Percentiles rank a stretch among this genome's conserved stretches.
Evolutionary conservation across 2,329 filamentous ascomycete species (phyloP).

Genomic region (Pleurostoma richardsiae): DNA sequence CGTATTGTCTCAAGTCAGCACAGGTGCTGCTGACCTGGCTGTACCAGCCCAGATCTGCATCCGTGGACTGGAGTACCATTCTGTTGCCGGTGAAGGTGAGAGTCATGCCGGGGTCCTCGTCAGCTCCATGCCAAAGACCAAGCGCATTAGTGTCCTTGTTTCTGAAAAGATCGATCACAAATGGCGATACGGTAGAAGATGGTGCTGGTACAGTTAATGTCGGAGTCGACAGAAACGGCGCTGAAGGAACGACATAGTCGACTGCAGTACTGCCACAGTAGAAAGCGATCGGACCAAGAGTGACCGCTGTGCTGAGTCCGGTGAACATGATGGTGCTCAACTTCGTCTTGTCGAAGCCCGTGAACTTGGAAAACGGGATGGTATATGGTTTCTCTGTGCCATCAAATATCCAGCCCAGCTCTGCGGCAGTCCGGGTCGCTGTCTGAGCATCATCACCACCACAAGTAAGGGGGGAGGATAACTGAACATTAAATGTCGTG

Average conservation of each 20-base stretch:
- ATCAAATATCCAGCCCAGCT: constrained; percentile 57
- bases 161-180: constrained; percentile 59
- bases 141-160: constrained; percentile 50
- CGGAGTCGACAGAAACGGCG: constrained; percentile 31
- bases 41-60: constrained; percentile 35
- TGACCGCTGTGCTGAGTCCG: constrained; percentile 37
- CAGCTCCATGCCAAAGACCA: constrained; percentile 61
- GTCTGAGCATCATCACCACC: constrained; percentile 28
- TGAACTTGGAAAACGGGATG: constrained; percentile 49
- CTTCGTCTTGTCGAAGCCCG: constrained; percentile 43
- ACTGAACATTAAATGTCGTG: constrained; percentile 44
- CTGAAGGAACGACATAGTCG: constrained; percentile 42
- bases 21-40: constrained; percentile 38
- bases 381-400: constrained; percentile 55
- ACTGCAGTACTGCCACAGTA: constrained; percentile 48
- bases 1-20: constrained; percentile 48
- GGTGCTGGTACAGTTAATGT: constrained; percentile 45
- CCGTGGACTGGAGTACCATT: constrained; percentile 51
- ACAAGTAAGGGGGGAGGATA: constrained; percentile 42
- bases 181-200: constrained; percentile 36
- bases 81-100: constrained; percentile 44
- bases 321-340: constrained; percentile 47
- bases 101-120: constrained; percentile 44
- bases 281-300: constrained; percentile 51
- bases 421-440: constrained; percentile 31